Evolutionary conservation across 495 filamentous ascomycete species (phyloP).

Genomic region (Sabuloglossum arenarium): DNA sequence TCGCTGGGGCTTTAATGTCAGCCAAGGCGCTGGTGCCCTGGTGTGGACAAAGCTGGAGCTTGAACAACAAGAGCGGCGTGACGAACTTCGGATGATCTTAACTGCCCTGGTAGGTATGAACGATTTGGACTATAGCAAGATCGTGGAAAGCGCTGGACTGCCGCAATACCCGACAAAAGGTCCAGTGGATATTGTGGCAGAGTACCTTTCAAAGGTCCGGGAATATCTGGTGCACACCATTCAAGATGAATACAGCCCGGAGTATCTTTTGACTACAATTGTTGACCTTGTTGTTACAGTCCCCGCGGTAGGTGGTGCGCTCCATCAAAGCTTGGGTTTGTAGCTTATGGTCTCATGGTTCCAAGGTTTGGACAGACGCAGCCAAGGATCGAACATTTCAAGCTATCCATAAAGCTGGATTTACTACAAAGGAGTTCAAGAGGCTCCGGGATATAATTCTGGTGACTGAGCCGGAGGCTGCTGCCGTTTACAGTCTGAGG

Average conservation of each 20-base stretch:
- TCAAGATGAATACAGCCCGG: too few species aligned
- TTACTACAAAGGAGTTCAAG: background rate
- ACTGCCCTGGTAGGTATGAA: background rate
- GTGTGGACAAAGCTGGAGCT: background rate
- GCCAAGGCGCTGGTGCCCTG: background rate
- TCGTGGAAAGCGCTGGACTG: background rate
- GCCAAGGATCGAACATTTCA: background rate
- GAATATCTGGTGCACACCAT: background rate
- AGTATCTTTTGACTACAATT: background rate
- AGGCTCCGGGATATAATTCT: background rate
- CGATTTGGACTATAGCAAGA: background rate
- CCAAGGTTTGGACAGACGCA: background rate
- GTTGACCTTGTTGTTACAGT: background rate
- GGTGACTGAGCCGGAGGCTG: background rate
- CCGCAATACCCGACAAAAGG: background rate
- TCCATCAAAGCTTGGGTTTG: too few species aligned
- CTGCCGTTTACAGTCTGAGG: background rate
- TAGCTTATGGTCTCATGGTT: too few species aligned
- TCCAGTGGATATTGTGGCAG: background rate
- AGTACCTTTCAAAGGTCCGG: background rate
- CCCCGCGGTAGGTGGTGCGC: background rate
- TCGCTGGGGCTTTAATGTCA: background rate
- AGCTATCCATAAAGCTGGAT: background rate
- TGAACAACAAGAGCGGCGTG: background rate
- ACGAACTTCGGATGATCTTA: background rate